These are phyloP conservation scores for Fusarium burgessii DNA, from an alignment of 2,329 filamentous ascomycete species.

Conservation along the genomic window DNA sequence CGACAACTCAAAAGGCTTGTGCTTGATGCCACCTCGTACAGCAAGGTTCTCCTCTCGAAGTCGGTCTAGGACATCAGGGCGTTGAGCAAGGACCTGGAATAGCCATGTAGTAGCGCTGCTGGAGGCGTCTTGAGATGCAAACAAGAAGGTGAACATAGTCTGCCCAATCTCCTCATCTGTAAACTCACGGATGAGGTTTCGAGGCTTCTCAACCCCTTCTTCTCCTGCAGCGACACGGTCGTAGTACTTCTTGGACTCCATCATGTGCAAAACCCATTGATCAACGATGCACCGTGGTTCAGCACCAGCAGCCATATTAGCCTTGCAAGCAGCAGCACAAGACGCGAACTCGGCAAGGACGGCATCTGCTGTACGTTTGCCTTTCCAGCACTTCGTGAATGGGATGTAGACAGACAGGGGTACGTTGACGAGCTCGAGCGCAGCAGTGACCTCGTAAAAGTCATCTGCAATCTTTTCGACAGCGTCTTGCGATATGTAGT, in stretches of 20 bases:
- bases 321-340: slow-evolving; percentile 78
- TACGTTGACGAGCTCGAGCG: slow-evolving; percentile 84
- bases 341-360: slow-evolving; percentile 77
- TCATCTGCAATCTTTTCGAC: slow-evolving; percentile 83
- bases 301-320: slow-evolving; percentile 76
- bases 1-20: slow-evolving; percentile 55
- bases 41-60: slow-evolving; percentile 61
- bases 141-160: slow-evolving; percentile 66
- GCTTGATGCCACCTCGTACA: slow-evolving; percentile 57
- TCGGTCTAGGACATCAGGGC: slow-evolving; percentile 60
- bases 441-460: slow-evolving; percentile 82
- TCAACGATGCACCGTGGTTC: slow-evolving; percentile 80
- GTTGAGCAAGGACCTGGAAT: slow-evolving; percentile 64
- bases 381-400: slow-evolving; percentile 81
- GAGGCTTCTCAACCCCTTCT: slow-evolving; percentile 55
- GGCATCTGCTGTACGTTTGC: slow-evolving; percentile 79
- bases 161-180: slow-evolving; percentile 61
- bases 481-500: slow-evolving; percentile 79
- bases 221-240: slow-evolving; percentile 72
- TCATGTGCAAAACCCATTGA: slow-evolving; percentile 80
- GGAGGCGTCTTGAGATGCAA: slow-evolving; percentile 65
- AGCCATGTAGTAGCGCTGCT: slow-evolving; percentile 66
- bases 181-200: slow-evolving; percentile 63
- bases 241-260: slow-evolving; percentile 76
- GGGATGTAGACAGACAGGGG: slow-evolving; percentile 77